Percentiles rank a stretch among this genome's conserved stretches.
Conservation (phyloP, 31 red algal species). For the Porphyra umbilicalis region DNA sequence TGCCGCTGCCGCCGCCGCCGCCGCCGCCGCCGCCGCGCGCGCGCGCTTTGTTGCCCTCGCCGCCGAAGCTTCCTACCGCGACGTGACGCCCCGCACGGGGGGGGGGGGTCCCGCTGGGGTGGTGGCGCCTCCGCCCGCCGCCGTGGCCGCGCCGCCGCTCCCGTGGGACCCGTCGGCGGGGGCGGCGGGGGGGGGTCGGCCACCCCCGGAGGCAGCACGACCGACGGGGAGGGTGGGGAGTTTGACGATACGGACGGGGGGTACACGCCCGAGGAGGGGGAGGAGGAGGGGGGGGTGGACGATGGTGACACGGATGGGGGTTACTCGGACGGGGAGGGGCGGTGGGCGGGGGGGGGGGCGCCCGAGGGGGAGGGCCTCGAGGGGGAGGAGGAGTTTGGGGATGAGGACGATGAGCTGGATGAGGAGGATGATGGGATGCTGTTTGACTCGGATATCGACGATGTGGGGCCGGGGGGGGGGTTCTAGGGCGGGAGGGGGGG, state of each 20-base stretch:
- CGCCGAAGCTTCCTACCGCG: neutral
- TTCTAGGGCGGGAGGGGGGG: neutral
- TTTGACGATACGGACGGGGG: neutral
- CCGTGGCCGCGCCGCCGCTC: neutral
- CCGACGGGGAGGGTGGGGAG: neutral
- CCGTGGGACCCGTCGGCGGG: too few relatives aligned
- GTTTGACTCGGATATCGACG: neutral
- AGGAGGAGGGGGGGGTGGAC: neutral
- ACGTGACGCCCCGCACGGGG: too few relatives aligned
- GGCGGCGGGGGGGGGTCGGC: neutral
- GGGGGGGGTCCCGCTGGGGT: neutral
- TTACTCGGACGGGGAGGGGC: neutral
- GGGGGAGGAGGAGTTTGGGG: neutral
- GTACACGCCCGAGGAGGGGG: neutral
- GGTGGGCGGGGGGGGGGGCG: neutral
- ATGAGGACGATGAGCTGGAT: neutral
- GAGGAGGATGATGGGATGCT: neutral
- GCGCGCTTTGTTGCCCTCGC: neutral
- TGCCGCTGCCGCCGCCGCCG: neutral
- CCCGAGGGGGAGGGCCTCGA: neutral
- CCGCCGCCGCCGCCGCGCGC: neutral
- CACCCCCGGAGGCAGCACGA: neutral
- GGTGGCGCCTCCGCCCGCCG: neutral
- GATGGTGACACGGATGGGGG: neutral
- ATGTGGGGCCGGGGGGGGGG: neutral